Base-by-base conservation (phyloP, 192 early-diverging fungal species). In the Diversispora eburnea region DNA sequence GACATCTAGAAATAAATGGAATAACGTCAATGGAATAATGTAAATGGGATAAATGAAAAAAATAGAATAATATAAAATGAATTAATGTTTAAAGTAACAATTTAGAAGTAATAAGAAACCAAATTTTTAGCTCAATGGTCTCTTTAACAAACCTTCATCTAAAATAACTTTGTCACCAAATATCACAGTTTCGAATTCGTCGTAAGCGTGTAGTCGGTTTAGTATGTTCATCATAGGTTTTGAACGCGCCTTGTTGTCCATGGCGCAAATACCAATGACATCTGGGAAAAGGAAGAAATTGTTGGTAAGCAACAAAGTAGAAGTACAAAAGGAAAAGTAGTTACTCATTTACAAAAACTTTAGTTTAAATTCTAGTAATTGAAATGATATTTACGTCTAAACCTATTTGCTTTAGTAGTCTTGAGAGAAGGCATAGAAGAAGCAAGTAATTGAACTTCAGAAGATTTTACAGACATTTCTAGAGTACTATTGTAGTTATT, bases 141-240 rank as follows among this genome's bases (percentile, higher is more conserved):
- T 33, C 0, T 1, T 33, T 33, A 33, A 33, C 25, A 33, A 33
- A 91, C 91, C 88, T 88, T 99, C 97, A 76, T 99, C 94, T 0
- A 97, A 82, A 70, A 99, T 95, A 9, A 95, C 93, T 78, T 99
- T 97, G 78, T 99, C 95, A 5, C 95, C 95, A 84, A 97, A 97
- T 70, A 97, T 91, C 48, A 96, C 83, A 12, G 92, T 90, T 69
- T 92, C 87, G 75, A 95, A 96, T 20, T 84, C 81, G 2, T 87
- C 92, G 55, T 77, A 83, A 15, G 78, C 80, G 17, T 90, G 69
- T 55, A 93, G 81, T 19, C 86, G 84, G 77, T 91, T 87, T 45
- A 99, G 81, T 65, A 99, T 95, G 79, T 93, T 95, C 49, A 93
- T 84, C 97, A 99, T 99, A 12, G 95, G 95, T 76, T 96, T 96